These are phyloP conservation scores for Sclerotinia spermophila DNA, from an alignment of 2,329 filamentous ascomycete genomes.

Conservation along the genomic window DNA sequence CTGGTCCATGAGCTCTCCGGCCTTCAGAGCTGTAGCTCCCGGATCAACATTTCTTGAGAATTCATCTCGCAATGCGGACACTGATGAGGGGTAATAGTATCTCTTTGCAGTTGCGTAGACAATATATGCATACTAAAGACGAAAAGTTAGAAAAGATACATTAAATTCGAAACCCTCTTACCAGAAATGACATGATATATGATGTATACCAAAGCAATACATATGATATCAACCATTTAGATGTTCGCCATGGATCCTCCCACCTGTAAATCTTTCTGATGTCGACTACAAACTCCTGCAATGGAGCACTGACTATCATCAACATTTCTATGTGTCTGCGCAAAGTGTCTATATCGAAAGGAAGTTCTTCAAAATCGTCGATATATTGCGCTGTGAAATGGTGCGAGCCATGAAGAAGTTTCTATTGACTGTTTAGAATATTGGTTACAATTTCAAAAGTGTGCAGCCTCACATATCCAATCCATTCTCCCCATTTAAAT, in stretches of 20 bases:
- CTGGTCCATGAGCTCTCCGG: constrained; percentile 40
- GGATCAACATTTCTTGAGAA: constrained; percentile 37
- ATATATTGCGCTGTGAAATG: constrained; percentile 40
- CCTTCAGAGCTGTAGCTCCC: constrained; percentile 33
- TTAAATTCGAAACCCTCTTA: constrained; percentile 13
- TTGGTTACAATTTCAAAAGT: not conserved
- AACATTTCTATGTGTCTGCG: constrained; percentile 38
- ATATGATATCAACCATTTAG: constrained; percentile 32
- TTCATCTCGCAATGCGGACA: constrained; percentile 23
- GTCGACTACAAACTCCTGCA: constrained; percentile 39
- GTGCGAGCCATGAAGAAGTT: constrained; percentile 34
- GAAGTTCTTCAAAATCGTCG: constrained; percentile 30
- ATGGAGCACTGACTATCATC: constrained; percentile 38
- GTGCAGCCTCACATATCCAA: constrained; percentile 27
- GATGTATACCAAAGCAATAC: constrained; percentile 27
- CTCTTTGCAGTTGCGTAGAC: constrained; percentile 26
- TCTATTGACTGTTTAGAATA: constrained; percentile 27
- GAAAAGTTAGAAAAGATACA: constrained; percentile 5
- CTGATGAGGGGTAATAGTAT: constrained; percentile 23
- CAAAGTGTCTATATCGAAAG: constrained; percentile 32
- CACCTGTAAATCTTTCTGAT: constrained; percentile 39
- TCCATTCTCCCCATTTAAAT: constrained; percentile 38
- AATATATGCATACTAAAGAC: constrained; percentile 23
- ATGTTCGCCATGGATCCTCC: constrained; percentile 37
- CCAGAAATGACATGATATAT: constrained; percentile 29